Evolutionary conservation across 192 early-diverging fungal genomes (phyloP), one percentile per base, ranked within the genome.

Genomic region (Backusella parvicylindrica): DNA sequence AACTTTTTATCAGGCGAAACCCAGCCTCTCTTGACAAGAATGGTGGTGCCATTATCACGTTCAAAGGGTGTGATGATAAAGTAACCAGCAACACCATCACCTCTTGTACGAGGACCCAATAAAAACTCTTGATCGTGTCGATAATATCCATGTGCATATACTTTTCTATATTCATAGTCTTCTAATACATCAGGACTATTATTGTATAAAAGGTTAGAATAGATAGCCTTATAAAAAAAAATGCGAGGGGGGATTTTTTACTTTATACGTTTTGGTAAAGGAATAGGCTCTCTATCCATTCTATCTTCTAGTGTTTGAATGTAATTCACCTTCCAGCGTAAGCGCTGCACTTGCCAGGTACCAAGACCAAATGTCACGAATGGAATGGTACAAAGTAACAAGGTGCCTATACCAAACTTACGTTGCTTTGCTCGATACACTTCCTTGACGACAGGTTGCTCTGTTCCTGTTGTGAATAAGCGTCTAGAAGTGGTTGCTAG

Each of bases 11-110:
- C 90, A 23, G 87, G 84, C 13, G 91, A 85, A 23, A 98, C 91
- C 95, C 96, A 98, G 12, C 96, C 96, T 37, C 96, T 89, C 77
- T 94, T 92, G 16, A 98, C 89, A 40, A 98, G 83, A 12, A 96
- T 86, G 16, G 87, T 88, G 15, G 88, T 87, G 68, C 92, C 91
- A 72, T 91, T 88, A 38, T 88, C 83, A 30, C 92, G 88, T 74
- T 88, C 87, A 70, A 95, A 81, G 7, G 95, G 95, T 12, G 95
- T 93, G 2, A 95, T 86, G 0, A 94, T 78, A 50, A 91, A 82
- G 70, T 92, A 95, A 5, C 95, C 95, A 0, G 84, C 86, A 60
- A 89, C 85, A 56, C 89, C 90, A 72, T 93, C 89, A 32, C 88
- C 84, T 56, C 83, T 67, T 6, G 89, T 86, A 49, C 94, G 83